Percentiles rank a stretch among this genome's conserved stretches.
These are phyloP conservation scores for Aspergillus japonicus DNA, from an alignment of 2,329 filamentous ascomycete genomes.

Conservation along the genomic window DNA sequence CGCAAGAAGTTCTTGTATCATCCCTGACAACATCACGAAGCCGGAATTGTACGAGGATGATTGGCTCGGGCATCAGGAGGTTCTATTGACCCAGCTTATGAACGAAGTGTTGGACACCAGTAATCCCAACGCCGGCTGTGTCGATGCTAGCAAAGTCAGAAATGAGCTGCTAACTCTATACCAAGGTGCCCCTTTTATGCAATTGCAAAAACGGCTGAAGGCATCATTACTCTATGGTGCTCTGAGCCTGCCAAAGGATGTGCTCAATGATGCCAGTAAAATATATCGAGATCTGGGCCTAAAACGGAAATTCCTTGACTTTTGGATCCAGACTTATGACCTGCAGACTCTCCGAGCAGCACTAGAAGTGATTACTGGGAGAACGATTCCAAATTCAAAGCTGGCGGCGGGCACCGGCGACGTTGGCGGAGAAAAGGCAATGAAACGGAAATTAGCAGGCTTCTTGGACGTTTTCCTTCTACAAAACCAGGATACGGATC, in stretches of 20 bases:
- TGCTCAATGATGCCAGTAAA: slow-evolving; percentile 46
- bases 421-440: slow-evolving; percentile 21
- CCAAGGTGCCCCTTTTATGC: slow-evolving; percentile 50
- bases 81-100: slow-evolving; percentile 59
- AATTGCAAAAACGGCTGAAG: slow-evolving; percentile 57
- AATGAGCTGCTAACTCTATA: slow-evolving; percentile 55
- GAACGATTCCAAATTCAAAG: slow-evolving; percentile 40
- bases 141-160: slow-evolving; percentile 39
- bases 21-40: slow-evolving; percentile 54
- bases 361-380: slow-evolving; percentile 60
- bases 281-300: slow-evolving; percentile 59
- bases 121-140: slow-evolving; percentile 12
- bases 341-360: slow-evolving; percentile 51
- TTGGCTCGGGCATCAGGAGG: slow-evolving; percentile 63
- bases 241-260: slow-evolving; percentile 55
- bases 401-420: slow-evolving; percentile 9
- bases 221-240: slow-evolving; percentile 59
- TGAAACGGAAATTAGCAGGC: slow-evolving; percentile 47
- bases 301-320: slow-evolving; percentile 55
- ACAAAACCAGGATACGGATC: slow-evolving; percentile 54
- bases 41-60: slow-evolving; percentile 62
- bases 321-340: slow-evolving; percentile 61
- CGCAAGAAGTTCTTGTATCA: slow-evolving; percentile 49
- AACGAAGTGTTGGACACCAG: slow-evolving; percentile 55
- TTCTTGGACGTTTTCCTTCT: slow-evolving; percentile 61